Base-by-base conservation (phyloP, 1,139 yeast genomes). In the Yamadazyma pseudoaaseri region DNA sequence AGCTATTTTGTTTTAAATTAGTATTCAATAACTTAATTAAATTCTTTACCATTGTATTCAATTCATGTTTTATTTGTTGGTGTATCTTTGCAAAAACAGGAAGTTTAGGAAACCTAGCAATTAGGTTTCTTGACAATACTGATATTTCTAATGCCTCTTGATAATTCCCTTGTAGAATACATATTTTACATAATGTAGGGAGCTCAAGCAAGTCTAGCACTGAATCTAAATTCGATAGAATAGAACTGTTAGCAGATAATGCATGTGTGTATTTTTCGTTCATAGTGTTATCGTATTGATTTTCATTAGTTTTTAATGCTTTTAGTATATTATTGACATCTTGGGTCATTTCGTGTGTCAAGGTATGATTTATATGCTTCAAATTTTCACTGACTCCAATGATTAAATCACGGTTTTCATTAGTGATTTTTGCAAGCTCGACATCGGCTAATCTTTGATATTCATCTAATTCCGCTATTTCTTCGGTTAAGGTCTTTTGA, bases 101-200 rank as follows among this genome's bases (percentile, higher is more conserved):
- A 7, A 85, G 64, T 25, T 75, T 74, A 2, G 87, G 86, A 55
- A 82, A 90, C 37, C 95, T 66, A 16, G 81, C 74, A 1, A 72
- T 65, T 25, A 90, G 63, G 31, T 95, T 70, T 41, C 80, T 75
- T 0, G 85, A 77, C 50, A 85, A 79, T 28, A 82, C 73, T 12
- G 87, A 81, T 12, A 86, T 75, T 45, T 86, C 95, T 23, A 90
- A 71, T 5, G 96, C 89, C 49, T 89, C 96, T 26, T 89, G 86
- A 53, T 89, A 92, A 52, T 86, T 86, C 0, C 96, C 96, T 35
- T 85, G 84, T 34, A 78, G 69, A 5, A 89, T 86, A 57, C 97
- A 86, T n/a, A 90, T 78, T 35, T 79, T 73, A 26, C 94, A 81
- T 34, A 90, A 58, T 2, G 94, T 73, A 0, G 97, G 97, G 20